Evolutionary conservation across 495 filamentous ascomycete genomes (phyloP), one percentile per base, ranked within the genome.

Genomic region (Terfezia boudieri): DNA sequence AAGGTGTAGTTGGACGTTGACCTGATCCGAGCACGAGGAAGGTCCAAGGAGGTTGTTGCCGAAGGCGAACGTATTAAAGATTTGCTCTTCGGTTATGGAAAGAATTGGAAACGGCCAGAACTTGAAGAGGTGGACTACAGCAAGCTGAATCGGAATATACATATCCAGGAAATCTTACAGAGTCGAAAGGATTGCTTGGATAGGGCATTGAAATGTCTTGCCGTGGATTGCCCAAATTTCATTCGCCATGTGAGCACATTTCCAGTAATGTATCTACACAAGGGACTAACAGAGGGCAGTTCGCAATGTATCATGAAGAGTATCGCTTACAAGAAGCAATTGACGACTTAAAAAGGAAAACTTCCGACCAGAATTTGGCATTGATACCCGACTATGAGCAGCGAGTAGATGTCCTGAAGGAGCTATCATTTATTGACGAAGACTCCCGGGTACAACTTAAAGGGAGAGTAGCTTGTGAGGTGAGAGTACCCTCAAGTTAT

Each of bases 301-400:
- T 85, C 63, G 80, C 85, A 52, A 92, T 94, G 86, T 79, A 83
- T 64, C 83, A 95, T 62, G 85, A 94, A 64, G 83, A 94, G 68
- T 94, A 87, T 86, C 71, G 87, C 48, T 83, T 98, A 62, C 81
- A 86, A 64, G 85, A 92, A 61, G 86, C 89, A 56, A 94, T 98
- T 60, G 73, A 77, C 2, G 76, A 86, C 55, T 71, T 98, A 56
- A 82, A 86, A 49, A 79, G 83, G 64, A 69, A 86, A 20, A 89
- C 96, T 70, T 93, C 88, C 7, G 87, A 96, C 69, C 88, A 94
- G 64, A 98, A 96, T 60, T 76, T 98, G 1, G 89, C 94, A 63
- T 76, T 98, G 1, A 76, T 98, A n/a, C 90, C 90, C 0, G 92
- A 98, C 68, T 98, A 98, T 62, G 84, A 95, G 64, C 92, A 96